Conservation (phyloP, 805 yeast species). For the Lachancea cidri region DNA sequence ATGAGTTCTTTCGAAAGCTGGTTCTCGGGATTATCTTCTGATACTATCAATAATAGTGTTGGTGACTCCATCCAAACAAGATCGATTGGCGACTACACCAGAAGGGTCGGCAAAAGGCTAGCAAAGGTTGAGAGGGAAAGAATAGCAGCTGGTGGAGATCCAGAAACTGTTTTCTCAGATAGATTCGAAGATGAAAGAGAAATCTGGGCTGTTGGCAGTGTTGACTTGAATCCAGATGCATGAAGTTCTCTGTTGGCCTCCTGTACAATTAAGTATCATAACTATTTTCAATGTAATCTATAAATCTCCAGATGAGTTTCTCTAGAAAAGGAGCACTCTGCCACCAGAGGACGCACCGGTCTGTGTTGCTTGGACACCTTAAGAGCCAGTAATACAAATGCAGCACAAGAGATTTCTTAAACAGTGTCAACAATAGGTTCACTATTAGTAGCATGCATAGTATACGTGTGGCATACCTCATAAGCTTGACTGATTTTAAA, state of each 20-base stretch:
- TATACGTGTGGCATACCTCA: not conserved
- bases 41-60: constrained; percentile 36
- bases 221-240: constrained; percentile 38
- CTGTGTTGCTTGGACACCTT: constrained; percentile 15
- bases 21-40: constrained; percentile 44
- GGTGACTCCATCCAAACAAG: constrained; percentile 56
- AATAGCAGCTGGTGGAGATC: constrained; percentile 86
- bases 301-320: constrained; percentile 19
- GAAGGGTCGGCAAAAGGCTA: constrained; percentile 81
- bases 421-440: constrained; percentile 11
- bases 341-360: constrained; percentile 27
- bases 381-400: constrained; percentile 12
- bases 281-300: constrained; percentile 16
- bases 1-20: constrained; percentile 54
- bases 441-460: constrained; percentile 8
- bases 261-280: not conserved
- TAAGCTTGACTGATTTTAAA: not conserved
- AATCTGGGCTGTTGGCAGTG: constrained; percentile 83
- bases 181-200: constrained; percentile 81
- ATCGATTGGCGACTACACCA: constrained; percentile 82
- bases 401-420: constrained; percentile 6
- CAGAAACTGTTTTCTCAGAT: constrained; percentile 77
- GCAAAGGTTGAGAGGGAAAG: constrained; percentile 86
- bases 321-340: constrained; percentile 22
- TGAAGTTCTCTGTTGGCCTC: constrained; percentile 6